phyloP scores from a whole-genome alignment of 1,284 basidiomycete genomes.

The Trichosporon inkin region DNA sequence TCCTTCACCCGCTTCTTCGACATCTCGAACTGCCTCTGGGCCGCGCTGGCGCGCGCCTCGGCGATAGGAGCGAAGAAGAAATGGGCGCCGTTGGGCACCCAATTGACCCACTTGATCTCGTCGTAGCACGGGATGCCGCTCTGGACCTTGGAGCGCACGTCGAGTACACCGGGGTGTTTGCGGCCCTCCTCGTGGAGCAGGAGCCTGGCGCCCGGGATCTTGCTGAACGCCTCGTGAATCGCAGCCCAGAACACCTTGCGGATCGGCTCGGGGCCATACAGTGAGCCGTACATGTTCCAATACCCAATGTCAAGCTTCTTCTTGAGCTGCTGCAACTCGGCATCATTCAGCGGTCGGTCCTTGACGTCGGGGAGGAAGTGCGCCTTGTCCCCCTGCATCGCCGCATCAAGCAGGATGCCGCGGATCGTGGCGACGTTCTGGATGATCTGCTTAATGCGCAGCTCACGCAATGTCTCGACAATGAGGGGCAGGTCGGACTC shows the following conservation, averaged over 20 bases:
- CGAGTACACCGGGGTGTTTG: slow-evolving; percentile 7
- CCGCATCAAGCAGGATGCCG: slow-evolving; percentile 11
- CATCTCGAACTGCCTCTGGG: slow-evolving; percentile 9
- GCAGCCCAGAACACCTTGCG: slow-evolving; percentile 13
- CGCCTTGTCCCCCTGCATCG: slow-evolving; percentile 6
- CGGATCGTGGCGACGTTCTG: slow-evolving; percentile 16
- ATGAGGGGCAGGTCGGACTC: slow-evolving; percentile 13
- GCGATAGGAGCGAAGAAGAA: slow-evolving; percentile 18
- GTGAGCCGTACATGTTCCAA: slow-evolving; percentile 15
- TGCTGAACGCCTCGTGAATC: slow-evolving; percentile 6
- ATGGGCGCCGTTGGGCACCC: slow-evolving; percentile 16
- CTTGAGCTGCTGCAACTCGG: slow-evolving; percentile 12
- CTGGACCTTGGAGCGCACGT: slow-evolving; percentile 13
- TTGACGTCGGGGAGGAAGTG: slow-evolving; percentile 8
- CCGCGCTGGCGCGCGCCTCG: slow-evolving; percentile 12
- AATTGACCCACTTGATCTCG: slow-evolving; percentile 17
- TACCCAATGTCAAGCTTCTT: slow-evolving; percentile 3
- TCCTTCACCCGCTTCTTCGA: slow-evolving; percentile 9
- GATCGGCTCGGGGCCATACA: slow-evolving; percentile 13
- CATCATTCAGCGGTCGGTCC: slow-evolving; percentile 5
- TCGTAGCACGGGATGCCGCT: slow-evolving; percentile 13
- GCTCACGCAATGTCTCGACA: slow-evolving; percentile 12
- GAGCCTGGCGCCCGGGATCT: slow-evolving; percentile 13
- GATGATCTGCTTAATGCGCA: slow-evolving; percentile 15
- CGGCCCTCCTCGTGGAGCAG: slow-evolving; percentile 15